Evolutionary conservation across 257 asterid genomes (phyloP).

Genomic region (Misopates orontium): DNA sequence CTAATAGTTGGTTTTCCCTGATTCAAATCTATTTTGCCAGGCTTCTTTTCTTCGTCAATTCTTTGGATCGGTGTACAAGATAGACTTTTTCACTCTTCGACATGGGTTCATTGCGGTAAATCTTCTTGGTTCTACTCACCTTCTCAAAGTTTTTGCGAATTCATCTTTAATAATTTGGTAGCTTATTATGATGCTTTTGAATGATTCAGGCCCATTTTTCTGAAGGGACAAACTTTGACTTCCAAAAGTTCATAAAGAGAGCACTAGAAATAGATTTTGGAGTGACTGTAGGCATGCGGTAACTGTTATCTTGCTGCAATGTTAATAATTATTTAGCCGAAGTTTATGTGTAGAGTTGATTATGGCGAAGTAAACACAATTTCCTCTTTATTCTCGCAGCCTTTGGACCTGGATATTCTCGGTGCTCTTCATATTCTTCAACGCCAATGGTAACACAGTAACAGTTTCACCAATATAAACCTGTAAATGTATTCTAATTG

Average conservation of each 20-base stretch:
- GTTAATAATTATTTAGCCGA: not conserved
- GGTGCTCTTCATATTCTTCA: constrained; percentile 74
- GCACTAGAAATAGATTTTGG: constrained; percentile 69
- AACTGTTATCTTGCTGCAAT: constrained; percentile 20
- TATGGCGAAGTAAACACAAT: not conserved
- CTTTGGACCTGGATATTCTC: constrained; percentile 78
- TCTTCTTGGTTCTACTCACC: not conserved
- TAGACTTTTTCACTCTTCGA: constrained; percentile 69
- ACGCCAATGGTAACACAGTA: constrained; percentile 54
- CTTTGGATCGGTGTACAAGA: constrained; percentile 59
- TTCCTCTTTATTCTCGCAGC: constrained; percentile 36
- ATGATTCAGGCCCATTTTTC: constrained; percentile 66
- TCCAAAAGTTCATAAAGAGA: constrained; percentile 61
- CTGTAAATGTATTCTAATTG: constrained; percentile 15
- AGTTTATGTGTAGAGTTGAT: not conserved
- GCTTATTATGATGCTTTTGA: not conserved
- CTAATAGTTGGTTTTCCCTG: not conserved
- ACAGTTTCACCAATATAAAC: constrained; percentile 1
- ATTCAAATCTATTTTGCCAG: constrained; percentile 33
- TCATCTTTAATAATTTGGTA: constrained; percentile 1
- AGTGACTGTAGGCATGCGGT: constrained; percentile 76
- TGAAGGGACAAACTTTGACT: constrained; percentile 54
- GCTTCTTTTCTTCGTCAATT: constrained; percentile 70
- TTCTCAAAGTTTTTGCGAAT: not conserved
- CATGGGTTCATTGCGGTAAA: constrained; percentile 73